A percentile compares a stretch with the other conserved stretches of the same genome.
Evolutionary conservation across 495 filamentous ascomycete species (phyloP).

Genomic region (Trichodelitschia bisporula): DNA sequence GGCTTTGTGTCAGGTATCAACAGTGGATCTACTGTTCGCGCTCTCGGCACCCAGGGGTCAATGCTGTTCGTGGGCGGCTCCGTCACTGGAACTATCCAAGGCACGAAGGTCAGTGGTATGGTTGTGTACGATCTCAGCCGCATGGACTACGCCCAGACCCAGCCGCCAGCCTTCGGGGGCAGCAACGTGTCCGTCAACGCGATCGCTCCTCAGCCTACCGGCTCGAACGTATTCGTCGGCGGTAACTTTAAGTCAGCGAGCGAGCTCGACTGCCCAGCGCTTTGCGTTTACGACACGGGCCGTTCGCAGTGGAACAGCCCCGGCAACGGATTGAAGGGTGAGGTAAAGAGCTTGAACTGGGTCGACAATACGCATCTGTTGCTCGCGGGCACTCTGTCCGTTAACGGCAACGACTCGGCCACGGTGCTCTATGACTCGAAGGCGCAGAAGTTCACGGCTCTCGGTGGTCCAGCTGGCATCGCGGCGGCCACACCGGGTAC

Average conservation of each 20-base stretch:
- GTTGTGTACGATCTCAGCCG: conserved; percentile 50
- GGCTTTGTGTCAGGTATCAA: conserved; percentile 45
- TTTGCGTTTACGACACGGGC: conserved; percentile 52
- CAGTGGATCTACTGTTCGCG: conserved; percentile 45
- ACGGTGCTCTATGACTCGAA: conserved; percentile 52
- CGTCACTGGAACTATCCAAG: conserved; percentile 42
- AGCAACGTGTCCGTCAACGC: conserved; percentile 45
- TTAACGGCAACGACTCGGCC: conserved; percentile 35
- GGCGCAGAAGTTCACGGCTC: conserved; percentile 26
- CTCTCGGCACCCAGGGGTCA: conserved; percentile 40
- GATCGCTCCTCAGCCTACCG: conserved; percentile 39
- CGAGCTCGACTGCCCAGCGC: conserved; percentile 50
- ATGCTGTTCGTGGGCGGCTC: conserved; percentile 63
- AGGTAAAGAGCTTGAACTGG: conserved; percentile 51
- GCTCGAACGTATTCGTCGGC: conserved; percentile 57
- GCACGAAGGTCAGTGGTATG: conserved; percentile 42
- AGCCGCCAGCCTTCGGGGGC: conserved; percentile 49
- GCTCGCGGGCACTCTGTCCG: conserved; percentile 48
- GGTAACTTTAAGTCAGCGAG: conserved; percentile 64
- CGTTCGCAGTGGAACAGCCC: conserved; percentile 54
- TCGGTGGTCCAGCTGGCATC: conserved; percentile 15
- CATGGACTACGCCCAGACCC: conserved; percentile 29
- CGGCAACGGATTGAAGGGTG: conserved; percentile 41
- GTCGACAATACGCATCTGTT: conserved; percentile 38
- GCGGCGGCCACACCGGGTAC: conserved; percentile 46